phyloP scores from a whole-genome alignment of 2,329 filamentous ascomycete species.

The Claviceps maximensis region DNA sequence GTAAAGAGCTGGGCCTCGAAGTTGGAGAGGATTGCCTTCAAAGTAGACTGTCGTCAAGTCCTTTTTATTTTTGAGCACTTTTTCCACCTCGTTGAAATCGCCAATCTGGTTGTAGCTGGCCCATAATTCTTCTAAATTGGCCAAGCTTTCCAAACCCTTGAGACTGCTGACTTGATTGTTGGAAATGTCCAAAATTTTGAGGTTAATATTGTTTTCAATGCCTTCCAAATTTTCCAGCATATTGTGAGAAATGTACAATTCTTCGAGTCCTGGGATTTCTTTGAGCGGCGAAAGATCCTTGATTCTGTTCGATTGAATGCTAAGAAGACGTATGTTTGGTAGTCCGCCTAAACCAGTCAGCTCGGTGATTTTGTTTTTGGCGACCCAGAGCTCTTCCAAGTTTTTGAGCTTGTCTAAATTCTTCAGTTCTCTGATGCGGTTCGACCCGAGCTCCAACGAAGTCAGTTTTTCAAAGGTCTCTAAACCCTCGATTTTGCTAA shows the following conservation, averaged over 20 bases:
- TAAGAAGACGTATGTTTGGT: slow-evolving; percentile 71
- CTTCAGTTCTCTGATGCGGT: slow-evolving; percentile 78
- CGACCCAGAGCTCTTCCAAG: slow-evolving; percentile 84
- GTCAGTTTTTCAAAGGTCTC: slow-evolving; percentile 60
- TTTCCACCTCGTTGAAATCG: slow-evolving; percentile 74
- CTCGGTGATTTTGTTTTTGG: slow-evolving; percentile 90
- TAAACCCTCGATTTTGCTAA: slow-evolving; percentile 73
- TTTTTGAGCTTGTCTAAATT: slow-evolving; percentile 66
- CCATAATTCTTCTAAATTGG: slow-evolving; percentile 80
- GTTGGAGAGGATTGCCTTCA: slow-evolving; percentile 84
- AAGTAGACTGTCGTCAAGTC: slow-evolving; percentile 85
- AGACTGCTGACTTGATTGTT: slow-evolving; percentile 74
- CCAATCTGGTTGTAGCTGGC: slow-evolving; percentile 75
- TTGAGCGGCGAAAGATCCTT: slow-evolving; percentile 62
- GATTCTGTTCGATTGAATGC: slow-evolving; percentile 91
- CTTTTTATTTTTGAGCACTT: slow-evolving; percentile 64
- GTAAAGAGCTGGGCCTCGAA: slow-evolving; percentile 68
- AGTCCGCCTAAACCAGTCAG: slow-evolving; percentile 65
- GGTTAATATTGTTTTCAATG: slow-evolving; percentile 49
- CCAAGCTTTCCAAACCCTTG: slow-evolving; percentile 53
- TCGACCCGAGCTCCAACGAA: slow-evolving; percentile 84
- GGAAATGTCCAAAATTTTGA: slow-evolving; percentile 76
- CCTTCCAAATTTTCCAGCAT: slow-evolving; percentile 66
- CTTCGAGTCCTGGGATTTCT: slow-evolving; percentile 65
- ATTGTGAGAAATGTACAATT: slow-evolving; percentile 94